Percentiles rank a stretch among this genome's conserved stretches.
Conservation (phyloP, 805 yeast species). For the Yarrowia sp. region DNA sequence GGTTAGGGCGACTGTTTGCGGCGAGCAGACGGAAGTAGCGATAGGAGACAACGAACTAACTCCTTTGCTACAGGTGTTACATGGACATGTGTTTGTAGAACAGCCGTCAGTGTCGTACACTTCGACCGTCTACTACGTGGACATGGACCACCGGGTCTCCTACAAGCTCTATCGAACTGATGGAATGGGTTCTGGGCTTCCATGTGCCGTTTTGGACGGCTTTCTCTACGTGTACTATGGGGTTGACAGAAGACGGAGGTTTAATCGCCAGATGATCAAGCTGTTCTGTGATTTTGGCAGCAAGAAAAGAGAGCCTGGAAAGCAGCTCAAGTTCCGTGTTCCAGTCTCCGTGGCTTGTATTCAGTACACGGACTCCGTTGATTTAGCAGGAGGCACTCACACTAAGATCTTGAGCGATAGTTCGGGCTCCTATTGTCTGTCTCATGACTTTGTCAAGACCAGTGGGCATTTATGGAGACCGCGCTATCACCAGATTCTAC, state of each 20-base stretch:
- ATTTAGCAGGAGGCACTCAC: constrained; percentile 31
- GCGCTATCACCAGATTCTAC: neutral
- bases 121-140: constrained; percentile 20
- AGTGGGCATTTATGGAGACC: constrained; percentile 23
- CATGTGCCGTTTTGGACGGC: constrained; percentile 24
- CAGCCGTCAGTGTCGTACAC: constrained; percentile 26
- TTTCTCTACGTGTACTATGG: constrained; percentile 28
- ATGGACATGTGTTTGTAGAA: constrained; percentile 21
- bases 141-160: constrained; percentile 10
- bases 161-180: constrained; percentile 23
- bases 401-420: constrained; percentile 16
- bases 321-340: neutral
- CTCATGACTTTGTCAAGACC: constrained; percentile 21
- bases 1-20: neutral
- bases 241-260: constrained; percentile 14
- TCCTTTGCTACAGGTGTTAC: constrained; percentile 15
- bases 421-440: constrained; percentile 1
- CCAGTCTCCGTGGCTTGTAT: constrained; percentile 24
- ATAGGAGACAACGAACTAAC: constrained; percentile 26
- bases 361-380: constrained; percentile 25
- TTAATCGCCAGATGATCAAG: constrained; percentile 27
- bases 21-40: constrained; percentile 4
- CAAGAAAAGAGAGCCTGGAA: constrained; percentile 18
- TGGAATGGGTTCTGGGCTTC: constrained; percentile 26
- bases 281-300: constrained; percentile 33